Conservation (phyloP, 2,329 filamentous ascomycete species). For the Blastomyces gilchristii region DNA sequence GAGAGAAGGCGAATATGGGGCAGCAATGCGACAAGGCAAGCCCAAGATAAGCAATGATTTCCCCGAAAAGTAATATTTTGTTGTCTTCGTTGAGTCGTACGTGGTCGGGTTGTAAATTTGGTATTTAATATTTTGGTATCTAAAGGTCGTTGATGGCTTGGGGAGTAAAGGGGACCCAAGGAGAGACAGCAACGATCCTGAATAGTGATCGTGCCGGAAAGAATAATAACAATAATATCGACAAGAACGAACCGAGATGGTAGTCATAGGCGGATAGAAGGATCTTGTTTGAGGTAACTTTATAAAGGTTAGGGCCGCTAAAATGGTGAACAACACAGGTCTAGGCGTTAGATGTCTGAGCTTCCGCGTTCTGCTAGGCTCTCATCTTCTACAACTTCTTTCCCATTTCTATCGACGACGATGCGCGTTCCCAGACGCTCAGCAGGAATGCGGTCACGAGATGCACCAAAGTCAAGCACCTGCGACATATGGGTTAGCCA, state of each 20-base stretch:
- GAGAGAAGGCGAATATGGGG: background rate
- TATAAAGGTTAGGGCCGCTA: background rate
- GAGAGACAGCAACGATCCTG: background rate
- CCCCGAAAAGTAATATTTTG: background rate
- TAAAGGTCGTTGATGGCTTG: background rate
- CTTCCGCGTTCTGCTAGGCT: conserved; percentile 15
- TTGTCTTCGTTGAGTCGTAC: background rate
- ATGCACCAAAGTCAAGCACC: conserved; percentile 95
- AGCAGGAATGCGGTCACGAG: conserved; percentile 71
- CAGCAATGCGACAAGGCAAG: conserved; percentile 4
- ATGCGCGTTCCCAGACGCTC: conserved; percentile 72
- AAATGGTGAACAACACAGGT: background rate
- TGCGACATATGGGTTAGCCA: conserved; percentile 32
- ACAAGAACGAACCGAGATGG: background rate
- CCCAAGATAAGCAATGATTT: conserved; percentile 31
- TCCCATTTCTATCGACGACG: conserved; percentile 35
- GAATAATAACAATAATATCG: background rate
- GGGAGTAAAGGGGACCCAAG: background rate
- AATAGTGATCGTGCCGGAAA: background rate
- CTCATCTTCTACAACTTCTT: conserved; percentile 30
- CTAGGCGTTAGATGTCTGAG: background rate
- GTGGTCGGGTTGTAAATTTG: background rate
- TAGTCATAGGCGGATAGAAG: background rate
- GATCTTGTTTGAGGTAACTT: background rate
- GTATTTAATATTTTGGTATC: background rate